Evolutionary conservation across 2,329 filamentous ascomycete genomes (phyloP).

Genomic region (Penicillium sp.): DNA sequence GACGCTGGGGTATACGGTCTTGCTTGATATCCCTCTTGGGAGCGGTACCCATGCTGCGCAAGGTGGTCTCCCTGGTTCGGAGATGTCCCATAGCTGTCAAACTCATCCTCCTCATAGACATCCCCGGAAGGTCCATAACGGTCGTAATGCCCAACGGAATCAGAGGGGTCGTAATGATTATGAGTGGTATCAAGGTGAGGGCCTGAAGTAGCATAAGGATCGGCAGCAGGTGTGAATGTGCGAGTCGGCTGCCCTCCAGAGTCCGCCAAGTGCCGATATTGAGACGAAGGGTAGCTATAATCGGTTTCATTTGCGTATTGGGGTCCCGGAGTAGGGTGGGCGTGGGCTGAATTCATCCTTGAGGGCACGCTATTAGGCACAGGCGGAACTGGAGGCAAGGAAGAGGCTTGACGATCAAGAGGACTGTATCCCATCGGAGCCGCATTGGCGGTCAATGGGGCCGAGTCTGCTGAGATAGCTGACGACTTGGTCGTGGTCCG

Average conservation of each 20-base stretch:
- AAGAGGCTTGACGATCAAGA: constrained; percentile 31
- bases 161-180: neutral
- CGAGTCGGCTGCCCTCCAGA: constrained; percentile 18
- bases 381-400: constrained; percentile 34
- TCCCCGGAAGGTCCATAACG: constrained; percentile 4
- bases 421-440: constrained; percentile 37
- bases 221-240: constrained; percentile 20
- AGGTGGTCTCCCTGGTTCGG: constrained; percentile 4
- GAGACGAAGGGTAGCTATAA: constrained; percentile 14
- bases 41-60: constrained; percentile 12
- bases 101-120: constrained; percentile 6
- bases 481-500: constrained; percentile 49
- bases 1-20: constrained; percentile 1
- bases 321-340: constrained; percentile 26
- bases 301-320: constrained; percentile 23
- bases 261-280: constrained; percentile 23
- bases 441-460: constrained; percentile 46
- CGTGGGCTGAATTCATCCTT: constrained; percentile 27
- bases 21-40: neutral
- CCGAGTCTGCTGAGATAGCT: constrained; percentile 52
- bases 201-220: constrained; percentile 19
- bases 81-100: constrained; percentile 10
- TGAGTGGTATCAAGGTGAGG: constrained; percentile 12
- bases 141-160: constrained; percentile 10
- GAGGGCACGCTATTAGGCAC: constrained; percentile 27